phyloP scores from a whole-genome alignment of 345 rosid genomes.

The Acer campestre region DNA sequence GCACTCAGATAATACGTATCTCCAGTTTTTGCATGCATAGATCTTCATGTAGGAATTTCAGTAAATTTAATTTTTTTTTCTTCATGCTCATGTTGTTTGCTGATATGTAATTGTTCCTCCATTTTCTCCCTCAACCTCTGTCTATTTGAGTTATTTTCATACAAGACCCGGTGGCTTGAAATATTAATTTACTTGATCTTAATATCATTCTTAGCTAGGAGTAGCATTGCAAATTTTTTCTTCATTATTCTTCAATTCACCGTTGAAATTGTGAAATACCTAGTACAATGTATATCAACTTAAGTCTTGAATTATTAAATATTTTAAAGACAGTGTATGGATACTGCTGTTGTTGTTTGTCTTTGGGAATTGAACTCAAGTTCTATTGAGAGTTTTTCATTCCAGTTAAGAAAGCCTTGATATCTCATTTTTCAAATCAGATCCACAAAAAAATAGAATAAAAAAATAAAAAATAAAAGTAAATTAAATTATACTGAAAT shows the following conservation, averaged over 20 bases:
- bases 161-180: not conserved
- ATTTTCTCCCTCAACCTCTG: not conserved
- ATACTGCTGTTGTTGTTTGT: not conserved
- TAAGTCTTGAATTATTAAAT: not conserved
- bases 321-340: not conserved
- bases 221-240: not conserved
- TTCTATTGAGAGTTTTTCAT: not conserved
- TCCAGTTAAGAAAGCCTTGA: not conserved
- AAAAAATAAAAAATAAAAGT: not conserved
- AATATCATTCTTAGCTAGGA: not conserved
- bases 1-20: not conserved
- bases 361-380: not conserved
- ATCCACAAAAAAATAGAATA: not conserved
- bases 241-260: constrained; percentile 3
- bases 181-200: not conserved
- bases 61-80: not conserved
- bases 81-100: not conserved
- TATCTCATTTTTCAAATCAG: constrained; percentile 6
- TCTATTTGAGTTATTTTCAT: not conserved
- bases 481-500: not conserved
- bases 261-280: not conserved
- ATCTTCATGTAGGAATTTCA: not conserved
- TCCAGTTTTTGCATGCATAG: not conserved
- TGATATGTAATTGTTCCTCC: not conserved
- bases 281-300: not conserved